These are phyloP conservation scores for Obba rivulosa DNA, from an alignment of 768 basidiomycete species.

Conservation along the genomic window DNA sequence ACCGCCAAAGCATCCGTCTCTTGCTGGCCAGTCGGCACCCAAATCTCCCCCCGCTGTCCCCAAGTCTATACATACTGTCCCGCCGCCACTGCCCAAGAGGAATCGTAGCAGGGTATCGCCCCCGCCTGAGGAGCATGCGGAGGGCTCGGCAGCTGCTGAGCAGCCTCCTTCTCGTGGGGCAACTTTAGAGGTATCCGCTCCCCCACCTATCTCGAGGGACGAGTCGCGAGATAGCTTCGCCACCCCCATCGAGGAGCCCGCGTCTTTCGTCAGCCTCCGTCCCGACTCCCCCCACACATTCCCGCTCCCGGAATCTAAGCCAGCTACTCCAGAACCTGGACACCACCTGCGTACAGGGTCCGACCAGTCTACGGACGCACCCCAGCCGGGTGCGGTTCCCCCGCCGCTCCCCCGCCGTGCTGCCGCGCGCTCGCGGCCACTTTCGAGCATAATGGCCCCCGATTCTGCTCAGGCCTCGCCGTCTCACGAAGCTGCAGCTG, in stretches of 20 bases:
- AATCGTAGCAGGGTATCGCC: constrained; percentile 6
- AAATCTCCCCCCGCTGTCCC: constrained; percentile 30
- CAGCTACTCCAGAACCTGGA: constrained; percentile 7
- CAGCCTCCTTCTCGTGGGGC: not conserved
- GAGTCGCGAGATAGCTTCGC: constrained; percentile 19
- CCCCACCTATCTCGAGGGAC: constrained; percentile 6
- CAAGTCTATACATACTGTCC: constrained; percentile 2
- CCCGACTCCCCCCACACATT: constrained; percentile 9
- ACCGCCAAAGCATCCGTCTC: constrained; percentile 14
- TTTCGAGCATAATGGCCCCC: constrained; percentile 14
- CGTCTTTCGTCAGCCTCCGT: constrained; percentile 1
- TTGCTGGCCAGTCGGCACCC: constrained; percentile 4
- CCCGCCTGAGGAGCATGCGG: not conserved
- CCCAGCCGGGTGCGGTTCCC: constrained; percentile 26
- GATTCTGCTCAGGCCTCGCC: constrained; percentile 15
- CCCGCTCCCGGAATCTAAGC: constrained; percentile 15
- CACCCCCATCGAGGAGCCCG: constrained; percentile 20
- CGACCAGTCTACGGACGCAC: not conserved
- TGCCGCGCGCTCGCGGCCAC: constrained; percentile 43
- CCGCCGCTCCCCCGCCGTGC: constrained; percentile 68
- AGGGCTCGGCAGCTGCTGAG: not conserved
- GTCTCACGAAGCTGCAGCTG: constrained; percentile 11
- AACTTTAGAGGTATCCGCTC: constrained; percentile 1
- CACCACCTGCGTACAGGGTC: no score
- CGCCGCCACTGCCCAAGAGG: constrained; percentile 26